phyloP scores from a whole-genome alignment of 331 rosid genomes.

The Pyrus hybrid region DNA sequence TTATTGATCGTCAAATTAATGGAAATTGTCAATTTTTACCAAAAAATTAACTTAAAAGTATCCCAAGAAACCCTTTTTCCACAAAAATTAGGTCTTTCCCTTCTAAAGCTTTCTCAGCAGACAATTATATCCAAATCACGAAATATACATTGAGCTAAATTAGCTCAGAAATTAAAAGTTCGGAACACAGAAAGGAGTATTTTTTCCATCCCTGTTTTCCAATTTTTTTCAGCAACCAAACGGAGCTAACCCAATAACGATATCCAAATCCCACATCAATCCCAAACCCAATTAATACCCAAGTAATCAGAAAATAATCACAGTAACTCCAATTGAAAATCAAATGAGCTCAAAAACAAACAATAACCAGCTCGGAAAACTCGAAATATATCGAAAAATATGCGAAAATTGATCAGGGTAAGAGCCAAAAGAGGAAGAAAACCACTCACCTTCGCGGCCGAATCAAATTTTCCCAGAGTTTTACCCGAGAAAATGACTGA shows the following conservation, averaged over 20 bases:
- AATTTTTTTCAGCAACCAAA: neutral
- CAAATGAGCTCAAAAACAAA: neutral
- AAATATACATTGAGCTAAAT: too few relatives aligned
- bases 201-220: neutral
- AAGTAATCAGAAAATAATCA: neutral
- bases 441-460: constrained; percentile 15
- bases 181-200: too few relatives aligned
- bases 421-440: neutral
- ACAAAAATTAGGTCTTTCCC: neutral
- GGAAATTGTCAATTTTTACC: neutral
- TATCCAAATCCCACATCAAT: neutral
- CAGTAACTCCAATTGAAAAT: neutral
- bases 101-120: neutral
- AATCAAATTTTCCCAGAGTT: constrained; percentile 5
- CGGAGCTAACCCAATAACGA: neutral
- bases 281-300: neutral
- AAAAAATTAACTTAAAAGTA: neutral
- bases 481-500: constrained; percentile 24
- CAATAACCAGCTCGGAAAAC: constrained; percentile 22
- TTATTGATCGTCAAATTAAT: neutral
- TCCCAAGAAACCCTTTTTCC: neutral
- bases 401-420: constrained; percentile 25
- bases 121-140: neutral
- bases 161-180: too few relatives aligned
- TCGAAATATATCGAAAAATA: neutral